Conservation (phyloP, 2,329 filamentous ascomycete genomes). For the Neofusicoccum laricinum region DNA sequence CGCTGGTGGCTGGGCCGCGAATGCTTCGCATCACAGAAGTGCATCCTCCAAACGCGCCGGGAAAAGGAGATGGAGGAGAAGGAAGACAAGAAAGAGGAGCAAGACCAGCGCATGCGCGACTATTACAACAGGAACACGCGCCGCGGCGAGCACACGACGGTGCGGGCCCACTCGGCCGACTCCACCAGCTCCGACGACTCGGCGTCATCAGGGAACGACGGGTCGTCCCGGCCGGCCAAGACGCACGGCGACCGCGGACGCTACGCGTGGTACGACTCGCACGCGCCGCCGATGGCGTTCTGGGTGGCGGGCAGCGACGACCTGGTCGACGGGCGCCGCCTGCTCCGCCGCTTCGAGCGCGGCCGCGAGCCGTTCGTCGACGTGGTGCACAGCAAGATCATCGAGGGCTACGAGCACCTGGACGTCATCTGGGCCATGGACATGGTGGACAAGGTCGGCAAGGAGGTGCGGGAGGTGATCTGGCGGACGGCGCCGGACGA, state of each 20-base stretch:
- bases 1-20: slow-evolving; percentile 91
- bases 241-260: slow-evolving; percentile 29
- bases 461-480: slow-evolving; percentile 74
- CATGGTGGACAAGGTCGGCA: slow-evolving; percentile 75
- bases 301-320: slow-evolving; percentile 84
- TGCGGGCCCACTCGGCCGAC: neutral
- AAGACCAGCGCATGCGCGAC: slow-evolving; percentile 13
- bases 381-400: slow-evolving; percentile 77
- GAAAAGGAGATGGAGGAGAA: slow-evolving; percentile 61
- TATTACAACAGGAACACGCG: slow-evolving; percentile 6
- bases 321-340: slow-evolving; percentile 75
- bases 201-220: too few relatives aligned
- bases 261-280: slow-evolving; percentile 76
- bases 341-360: slow-evolving; percentile 71
- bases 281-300: slow-evolving; percentile 77
- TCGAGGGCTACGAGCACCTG: slow-evolving; percentile 87
- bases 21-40: slow-evolving; percentile 81
- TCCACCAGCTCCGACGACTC: neutral
- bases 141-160: neutral
- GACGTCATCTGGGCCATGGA: slow-evolving; percentile 97
- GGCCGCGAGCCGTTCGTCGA: slow-evolving; percentile 78
- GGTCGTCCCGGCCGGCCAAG: too few relatives aligned
- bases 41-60: slow-evolving; percentile 77
- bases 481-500: slow-evolving; percentile 68
- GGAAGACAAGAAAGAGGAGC: slow-evolving; percentile 39